Conservation (phyloP, 2,329 filamentous ascomycete genomes). For the Alternaria triticimaculans region DNA sequence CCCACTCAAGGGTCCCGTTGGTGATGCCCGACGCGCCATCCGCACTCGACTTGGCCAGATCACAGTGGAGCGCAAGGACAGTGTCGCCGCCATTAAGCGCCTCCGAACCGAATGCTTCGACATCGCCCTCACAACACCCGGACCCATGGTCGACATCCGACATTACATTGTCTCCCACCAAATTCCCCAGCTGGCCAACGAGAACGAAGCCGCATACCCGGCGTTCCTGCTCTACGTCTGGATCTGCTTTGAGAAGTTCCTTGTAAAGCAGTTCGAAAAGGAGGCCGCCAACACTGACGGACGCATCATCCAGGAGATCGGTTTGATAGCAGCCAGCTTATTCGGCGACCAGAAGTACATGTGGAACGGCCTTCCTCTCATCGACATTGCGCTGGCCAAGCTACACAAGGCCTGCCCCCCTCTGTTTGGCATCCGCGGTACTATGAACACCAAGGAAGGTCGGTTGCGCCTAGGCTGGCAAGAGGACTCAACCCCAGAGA, state of each 20-base stretch:
- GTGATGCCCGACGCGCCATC: conserved; percentile 42
- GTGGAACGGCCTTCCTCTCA: conserved; percentile 71
- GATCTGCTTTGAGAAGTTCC: conserved; percentile 75
- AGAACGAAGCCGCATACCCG: conserved; percentile 52
- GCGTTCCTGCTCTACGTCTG: conserved; percentile 69
- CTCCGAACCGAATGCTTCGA: conserved; percentile 41
- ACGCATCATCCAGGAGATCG: conserved; percentile 72
- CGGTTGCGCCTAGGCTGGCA: conserved; percentile 42
- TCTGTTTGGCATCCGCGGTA: conserved; percentile 81
- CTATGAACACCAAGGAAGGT: conserved; percentile 67
- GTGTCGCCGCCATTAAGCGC: conserved; percentile 32
- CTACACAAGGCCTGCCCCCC: conserved; percentile 81
- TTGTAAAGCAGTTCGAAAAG: conserved; percentile 66
- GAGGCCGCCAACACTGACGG: conserved; percentile 50
- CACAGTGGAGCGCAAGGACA: conserved; percentile 36
- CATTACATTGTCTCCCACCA: conserved; percentile 44
- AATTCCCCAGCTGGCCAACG: conserved; percentile 35
- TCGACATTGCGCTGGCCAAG: conserved; percentile 88
- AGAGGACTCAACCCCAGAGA: conserved; percentile 59
- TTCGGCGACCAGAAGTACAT: conserved; percentile 73
- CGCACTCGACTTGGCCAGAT: conserved; percentile 44
- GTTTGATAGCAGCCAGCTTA: conserved; percentile 76
- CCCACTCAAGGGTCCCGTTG: conserved; percentile 38
- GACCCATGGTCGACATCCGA: conserved; percentile 46
- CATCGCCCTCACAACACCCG: conserved; percentile 27